Percentiles rank a stretch among this genome's conserved stretches.
These are phyloP conservation scores for Punctularia strigosozonata DNA, from an alignment of 768 basidiomycete genomes.

Conservation along the genomic window DNA sequence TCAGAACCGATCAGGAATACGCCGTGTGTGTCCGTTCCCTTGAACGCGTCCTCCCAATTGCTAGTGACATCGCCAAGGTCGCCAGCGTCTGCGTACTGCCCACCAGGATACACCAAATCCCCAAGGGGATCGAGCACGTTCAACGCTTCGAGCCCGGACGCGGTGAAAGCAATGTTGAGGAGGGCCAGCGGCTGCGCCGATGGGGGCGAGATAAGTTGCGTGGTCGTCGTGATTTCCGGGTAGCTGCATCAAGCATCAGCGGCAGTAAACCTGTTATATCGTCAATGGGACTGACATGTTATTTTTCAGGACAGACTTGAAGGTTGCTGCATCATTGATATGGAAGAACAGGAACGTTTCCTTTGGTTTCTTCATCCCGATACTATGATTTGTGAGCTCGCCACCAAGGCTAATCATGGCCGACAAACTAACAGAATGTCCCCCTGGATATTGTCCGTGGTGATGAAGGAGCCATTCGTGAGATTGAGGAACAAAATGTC, in stretches of 20 bases:
- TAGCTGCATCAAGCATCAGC: too few species aligned
- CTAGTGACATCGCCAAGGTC: conserved; percentile 10
- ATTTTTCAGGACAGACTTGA: conserved; percentile 9
- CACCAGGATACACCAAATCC: conserved; percentile 7
- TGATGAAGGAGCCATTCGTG: too few species aligned
- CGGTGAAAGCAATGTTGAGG: conserved; percentile 13
- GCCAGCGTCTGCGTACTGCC: conserved; percentile 10
- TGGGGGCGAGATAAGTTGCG: too few species aligned
- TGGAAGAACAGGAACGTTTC: conserved; percentile 14
- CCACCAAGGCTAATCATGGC: too few species aligned
- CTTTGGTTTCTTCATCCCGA: conserved; percentile 14
- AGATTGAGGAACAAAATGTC: too few species aligned
- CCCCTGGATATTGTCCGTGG: too few species aligned
- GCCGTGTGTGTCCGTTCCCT: conserved; percentile 12
- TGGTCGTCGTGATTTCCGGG: too few species aligned
- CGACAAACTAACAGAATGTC: too few species aligned
- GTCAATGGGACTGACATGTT: too few species aligned
- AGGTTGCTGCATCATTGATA: conserved; percentile 10
- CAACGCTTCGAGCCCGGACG: conserved; percentile 9
- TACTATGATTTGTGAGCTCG: conserved; percentile 6
- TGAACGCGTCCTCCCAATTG: conserved; percentile 10
- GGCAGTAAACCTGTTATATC: too few species aligned
- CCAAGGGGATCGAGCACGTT: conserved; percentile 11
- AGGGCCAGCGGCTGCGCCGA: conserved; percentile 10
- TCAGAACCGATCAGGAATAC: conserved; percentile 13